Percentiles rank a stretch among this genome's conserved stretches.
These are phyloP conservation scores for Podochytrium sp. DNA, from an alignment of 192 early-diverging fungal genomes.

Conservation along the genomic window DNA sequence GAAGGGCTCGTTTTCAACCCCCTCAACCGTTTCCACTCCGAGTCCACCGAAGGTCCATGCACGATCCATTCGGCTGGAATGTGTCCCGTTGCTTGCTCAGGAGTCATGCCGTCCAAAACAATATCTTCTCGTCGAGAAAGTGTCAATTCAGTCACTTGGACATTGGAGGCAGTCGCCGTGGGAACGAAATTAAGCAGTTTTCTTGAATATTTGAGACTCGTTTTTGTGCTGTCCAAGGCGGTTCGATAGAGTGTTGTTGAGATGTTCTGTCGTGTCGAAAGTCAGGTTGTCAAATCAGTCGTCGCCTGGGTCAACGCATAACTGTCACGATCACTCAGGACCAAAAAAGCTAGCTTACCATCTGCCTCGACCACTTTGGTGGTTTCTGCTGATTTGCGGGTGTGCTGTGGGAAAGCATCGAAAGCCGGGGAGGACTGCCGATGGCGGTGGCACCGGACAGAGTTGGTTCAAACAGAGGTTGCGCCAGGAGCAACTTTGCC, in stretches of 20 bases:
- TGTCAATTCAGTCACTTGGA: not conserved
- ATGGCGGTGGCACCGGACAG: not conserved
- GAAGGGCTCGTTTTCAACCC: conserved; percentile 1
- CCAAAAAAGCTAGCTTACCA: not conserved
- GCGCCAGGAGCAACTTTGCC: not conserved
- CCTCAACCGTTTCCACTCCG: conserved; percentile 20
- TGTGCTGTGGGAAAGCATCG: not conserved
- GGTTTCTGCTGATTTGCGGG: too few species aligned
- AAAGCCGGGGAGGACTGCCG: not conserved
- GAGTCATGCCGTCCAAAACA: conserved; percentile 27
- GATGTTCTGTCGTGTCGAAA: conserved; percentile 23
- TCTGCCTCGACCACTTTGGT: not conserved
- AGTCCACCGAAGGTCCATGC: conserved; percentile 14
- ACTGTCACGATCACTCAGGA: too few species aligned
- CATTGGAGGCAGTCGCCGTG: conserved; percentile 11
- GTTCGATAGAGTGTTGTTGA: conserved; percentile 34
- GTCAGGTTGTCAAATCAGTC: not conserved
- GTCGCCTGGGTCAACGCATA: too few species aligned
- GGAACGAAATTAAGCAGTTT: conserved; percentile 25
- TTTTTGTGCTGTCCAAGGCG: conserved; percentile 20
- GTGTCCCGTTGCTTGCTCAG: conserved; percentile 8
- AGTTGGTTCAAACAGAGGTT: not conserved
- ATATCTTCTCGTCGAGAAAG: conserved; percentile 27
- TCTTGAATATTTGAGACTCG: conserved; percentile 19
- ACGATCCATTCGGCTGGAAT: conserved; percentile 35